Evolutionary conservation across 257 asterid genomes (phyloP).

Genomic region (Forsythia viridissima): DNA sequence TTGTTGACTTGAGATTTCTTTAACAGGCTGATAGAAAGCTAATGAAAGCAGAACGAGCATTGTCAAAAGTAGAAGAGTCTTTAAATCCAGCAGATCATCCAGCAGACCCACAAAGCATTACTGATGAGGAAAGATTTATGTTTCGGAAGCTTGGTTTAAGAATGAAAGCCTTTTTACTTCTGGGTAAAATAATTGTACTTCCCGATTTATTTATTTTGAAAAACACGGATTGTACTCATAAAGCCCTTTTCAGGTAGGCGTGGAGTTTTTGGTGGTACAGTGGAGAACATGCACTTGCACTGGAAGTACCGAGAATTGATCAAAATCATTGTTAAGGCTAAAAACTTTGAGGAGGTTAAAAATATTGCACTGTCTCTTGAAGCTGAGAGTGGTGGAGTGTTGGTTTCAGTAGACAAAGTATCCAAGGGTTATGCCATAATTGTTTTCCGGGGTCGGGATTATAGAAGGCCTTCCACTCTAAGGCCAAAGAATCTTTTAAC

Average conservation of each 20-base stretch:
- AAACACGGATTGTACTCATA: constrained; percentile 16
- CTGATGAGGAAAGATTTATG: constrained; percentile 96
- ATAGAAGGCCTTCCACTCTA: constrained; percentile 62
- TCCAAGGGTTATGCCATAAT: constrained; percentile 91
- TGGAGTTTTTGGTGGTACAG: constrained; percentile 96
- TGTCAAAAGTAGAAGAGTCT: constrained; percentile 79
- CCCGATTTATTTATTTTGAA: not conserved
- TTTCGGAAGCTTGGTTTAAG: constrained; percentile 93
- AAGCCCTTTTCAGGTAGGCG: constrained; percentile 77
- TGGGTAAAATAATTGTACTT: constrained; percentile 49
- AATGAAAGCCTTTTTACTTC: constrained; percentile 98
- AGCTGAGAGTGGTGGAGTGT: constrained; percentile 94
- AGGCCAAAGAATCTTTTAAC: constrained; percentile 94
- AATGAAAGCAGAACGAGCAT: constrained; percentile 69
- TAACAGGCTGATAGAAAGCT: constrained; percentile 78
- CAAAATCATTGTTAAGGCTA: constrained; percentile 82
- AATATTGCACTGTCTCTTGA: constrained; percentile 83
- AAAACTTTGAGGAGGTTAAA: constrained; percentile 67
- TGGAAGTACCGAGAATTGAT: constrained; percentile 95
- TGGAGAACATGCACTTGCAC: constrained; percentile 98
- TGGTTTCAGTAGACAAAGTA: constrained; percentile 89
- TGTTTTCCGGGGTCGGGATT: constrained; percentile 90
- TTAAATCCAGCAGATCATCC: constrained; percentile 63
- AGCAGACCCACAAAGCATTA: constrained; percentile 70
- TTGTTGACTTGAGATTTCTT: constrained; percentile 18